Base-by-base conservation (phyloP, 495 filamentous ascomycete species). In the Hypoxylon subgilvum region DNA sequence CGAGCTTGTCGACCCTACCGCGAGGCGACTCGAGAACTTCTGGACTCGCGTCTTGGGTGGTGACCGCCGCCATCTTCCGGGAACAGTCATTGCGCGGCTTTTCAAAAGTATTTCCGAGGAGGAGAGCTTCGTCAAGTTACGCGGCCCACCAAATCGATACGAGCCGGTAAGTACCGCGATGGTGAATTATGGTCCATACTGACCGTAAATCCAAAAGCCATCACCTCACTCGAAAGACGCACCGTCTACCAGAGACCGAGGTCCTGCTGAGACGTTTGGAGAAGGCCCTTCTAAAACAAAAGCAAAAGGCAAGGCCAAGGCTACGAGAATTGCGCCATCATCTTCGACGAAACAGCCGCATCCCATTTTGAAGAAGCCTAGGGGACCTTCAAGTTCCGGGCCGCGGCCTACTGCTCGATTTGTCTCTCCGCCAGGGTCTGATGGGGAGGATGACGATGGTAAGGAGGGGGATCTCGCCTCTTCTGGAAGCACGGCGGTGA, bases 31-130 rank as follows among this genome's bases (percentile, higher is more conserved):
- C 31, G 79, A 83, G 63, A 79, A 82, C 49, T 82, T 79, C 39
- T 83, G 80, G 80, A 81, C 79, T 74, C 79, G 80, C 45, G 78
- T 83, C 43, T 80, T 79, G 67, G 80, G 80, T 12, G 82, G 80
- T 52, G 66, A 77, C 35, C 69, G 69, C 17, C 74, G 76, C 14
- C 62, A 72, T 46, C 68, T 82, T 35, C 72, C 75, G 5, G 79
- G 75, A 6, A 71, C 60, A 16, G 67, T 69, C 12, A 72, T 83
- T 42, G 77, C 80, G 9, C 69, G 67, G 23, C 67, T 82, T 12
- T 83, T 78, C 40, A 63, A 71, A 51, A 70, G 79, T 30, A 77
- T 83, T 34, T 79, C 80, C 1, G 71, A 70, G 28, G 79, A 79
- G 17, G 66, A 72, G 27, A 76, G 75, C 8, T 79, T 79, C 62